A percentile compares a stretch with the other conserved stretches of the same genome.
phyloP scores from a whole-genome alignment of 805 yeast genomes.

The Lachancea quebecensis region DNA sequence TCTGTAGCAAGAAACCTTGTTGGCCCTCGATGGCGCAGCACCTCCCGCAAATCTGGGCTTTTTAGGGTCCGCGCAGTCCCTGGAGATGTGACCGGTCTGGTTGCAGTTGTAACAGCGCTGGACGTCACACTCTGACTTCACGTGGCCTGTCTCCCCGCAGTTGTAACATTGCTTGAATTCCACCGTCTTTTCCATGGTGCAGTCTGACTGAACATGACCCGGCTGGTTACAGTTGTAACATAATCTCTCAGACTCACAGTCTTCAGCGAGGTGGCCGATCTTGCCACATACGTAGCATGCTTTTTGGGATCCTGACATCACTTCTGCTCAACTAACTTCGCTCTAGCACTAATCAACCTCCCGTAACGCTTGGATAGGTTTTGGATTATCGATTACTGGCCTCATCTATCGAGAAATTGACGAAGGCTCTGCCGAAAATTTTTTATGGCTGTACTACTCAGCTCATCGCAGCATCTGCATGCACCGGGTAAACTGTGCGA shows the following conservation, averaged over 20 bases:
- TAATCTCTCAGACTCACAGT: constrained; percentile 79
- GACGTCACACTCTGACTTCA: constrained; percentile 73
- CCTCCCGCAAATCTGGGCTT: constrained; percentile 14
- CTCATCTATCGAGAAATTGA: too few relatives aligned
- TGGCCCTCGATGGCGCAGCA: constrained; percentile 12
- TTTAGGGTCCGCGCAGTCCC: constrained; percentile 56
- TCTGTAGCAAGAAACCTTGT: constrained; percentile 61
- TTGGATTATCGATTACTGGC: not conserved
- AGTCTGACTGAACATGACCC: constrained; percentile 83
- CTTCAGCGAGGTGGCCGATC: constrained; percentile 84
- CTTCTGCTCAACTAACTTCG: constrained; percentile 1
- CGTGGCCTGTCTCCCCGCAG: constrained; percentile 87
- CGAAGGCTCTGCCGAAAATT: too few relatives aligned
- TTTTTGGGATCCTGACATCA: constrained; percentile 43
- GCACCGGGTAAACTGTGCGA: too few relatives aligned
- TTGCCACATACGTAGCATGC: constrained; percentile 91
- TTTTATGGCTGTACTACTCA: too few relatives aligned
- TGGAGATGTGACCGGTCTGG: constrained; percentile 75
- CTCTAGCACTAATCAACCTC: not conserved
- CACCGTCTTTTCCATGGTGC: constrained; percentile 83
- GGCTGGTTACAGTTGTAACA: constrained; percentile 91
- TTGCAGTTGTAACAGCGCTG: constrained; percentile 77
- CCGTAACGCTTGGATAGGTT: not conserved
- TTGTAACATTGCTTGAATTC: constrained; percentile 86
- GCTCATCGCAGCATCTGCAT: too few relatives aligned